phyloP scores from a whole-genome alignment of 2,329 filamentous ascomycete genomes.

The Talaromyces albobiverticillius region DNA sequence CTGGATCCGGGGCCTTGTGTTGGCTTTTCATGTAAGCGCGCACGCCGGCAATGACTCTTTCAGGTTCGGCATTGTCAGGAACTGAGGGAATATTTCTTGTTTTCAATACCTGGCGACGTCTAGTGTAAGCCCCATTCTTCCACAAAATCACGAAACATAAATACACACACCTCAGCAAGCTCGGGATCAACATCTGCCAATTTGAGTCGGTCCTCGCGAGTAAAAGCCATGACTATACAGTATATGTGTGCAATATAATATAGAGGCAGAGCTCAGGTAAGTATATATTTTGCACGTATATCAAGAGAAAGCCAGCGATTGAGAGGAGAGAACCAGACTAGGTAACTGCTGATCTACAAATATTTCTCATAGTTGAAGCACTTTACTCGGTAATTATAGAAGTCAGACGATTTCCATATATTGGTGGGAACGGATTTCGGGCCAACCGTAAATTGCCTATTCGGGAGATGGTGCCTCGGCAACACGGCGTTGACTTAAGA shows the following conservation, averaged over 20 bases:
- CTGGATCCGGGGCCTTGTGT: conserved; percentile 2
- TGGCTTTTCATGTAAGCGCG: conserved; percentile 11
- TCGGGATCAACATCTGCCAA: conserved; percentile 29
- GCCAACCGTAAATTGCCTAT: background rate
- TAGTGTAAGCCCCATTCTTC: background rate
- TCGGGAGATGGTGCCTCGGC: background rate
- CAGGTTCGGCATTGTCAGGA: background rate
- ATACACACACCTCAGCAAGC: conserved; percentile 23
- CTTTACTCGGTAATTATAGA: background rate
- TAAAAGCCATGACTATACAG: conserved; percentile 1
- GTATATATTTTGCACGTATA: no score
- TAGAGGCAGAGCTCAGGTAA: no score
- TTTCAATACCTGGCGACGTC: background rate
- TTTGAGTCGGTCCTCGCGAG: conserved; percentile 22
- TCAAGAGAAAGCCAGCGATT: background rate
- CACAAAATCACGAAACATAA: background rate
- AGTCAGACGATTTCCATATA: background rate
- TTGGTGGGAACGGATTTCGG: background rate
- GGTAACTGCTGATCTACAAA: background rate
- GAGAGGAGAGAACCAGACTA: background rate
- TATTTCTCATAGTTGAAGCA: background rate
- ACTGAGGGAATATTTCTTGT: background rate
- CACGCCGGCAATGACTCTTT: background rate
- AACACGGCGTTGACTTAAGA: background rate
- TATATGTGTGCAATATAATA: no score